phyloP scores from a whole-genome alignment of 2,329 filamentous ascomycete species.

The Botryotinia calthae region DNA sequence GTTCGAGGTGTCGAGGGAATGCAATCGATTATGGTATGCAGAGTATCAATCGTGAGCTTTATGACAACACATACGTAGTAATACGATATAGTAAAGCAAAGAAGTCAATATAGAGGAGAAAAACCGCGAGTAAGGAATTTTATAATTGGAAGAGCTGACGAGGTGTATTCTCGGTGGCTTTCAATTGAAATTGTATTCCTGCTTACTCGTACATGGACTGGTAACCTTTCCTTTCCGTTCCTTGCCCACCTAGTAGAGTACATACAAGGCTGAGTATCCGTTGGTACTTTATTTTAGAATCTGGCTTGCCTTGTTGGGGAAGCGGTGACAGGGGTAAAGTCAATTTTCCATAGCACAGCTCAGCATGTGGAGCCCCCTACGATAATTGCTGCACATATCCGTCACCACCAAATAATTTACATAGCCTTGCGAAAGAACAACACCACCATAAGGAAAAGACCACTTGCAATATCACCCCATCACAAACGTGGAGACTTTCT shows the following conservation, averaged over 20 bases:
- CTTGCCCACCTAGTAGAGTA: not conserved
- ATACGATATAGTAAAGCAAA: not conserved
- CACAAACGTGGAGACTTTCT: not conserved
- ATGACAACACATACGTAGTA: slow-evolving; percentile 10
- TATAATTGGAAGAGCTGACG: slow-evolving; percentile 14
- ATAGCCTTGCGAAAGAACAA: slow-evolving; percentile 15
- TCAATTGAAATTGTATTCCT: slow-evolving; percentile 4
- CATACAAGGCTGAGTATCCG: slow-evolving; percentile 20
- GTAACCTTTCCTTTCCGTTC: not conserved
- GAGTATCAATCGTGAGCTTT: slow-evolving; percentile 10
- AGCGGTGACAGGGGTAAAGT: slow-evolving; percentile 9
- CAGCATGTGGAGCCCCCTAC: slow-evolving; percentile 9
- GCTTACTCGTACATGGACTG: not conserved
- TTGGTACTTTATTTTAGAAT: slow-evolving; percentile 11
- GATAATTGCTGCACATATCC: not conserved
- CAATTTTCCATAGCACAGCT: slow-evolving; percentile 8
- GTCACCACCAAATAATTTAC: slow-evolving; percentile 4
- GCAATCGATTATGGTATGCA: not conserved
- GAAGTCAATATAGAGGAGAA: not conserved
- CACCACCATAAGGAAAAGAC: not conserved
- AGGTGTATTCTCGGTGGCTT: slow-evolving; percentile 9
- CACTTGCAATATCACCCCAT: not conserved
- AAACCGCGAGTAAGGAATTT: not conserved
- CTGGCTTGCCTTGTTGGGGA: not conserved
- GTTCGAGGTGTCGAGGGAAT: not conserved